Evolutionary conservation across 2,329 filamentous ascomycete genomes (phyloP), one percentile per base, ranked within the genome.

Genomic region (Xylariaceae sp.): DNA sequence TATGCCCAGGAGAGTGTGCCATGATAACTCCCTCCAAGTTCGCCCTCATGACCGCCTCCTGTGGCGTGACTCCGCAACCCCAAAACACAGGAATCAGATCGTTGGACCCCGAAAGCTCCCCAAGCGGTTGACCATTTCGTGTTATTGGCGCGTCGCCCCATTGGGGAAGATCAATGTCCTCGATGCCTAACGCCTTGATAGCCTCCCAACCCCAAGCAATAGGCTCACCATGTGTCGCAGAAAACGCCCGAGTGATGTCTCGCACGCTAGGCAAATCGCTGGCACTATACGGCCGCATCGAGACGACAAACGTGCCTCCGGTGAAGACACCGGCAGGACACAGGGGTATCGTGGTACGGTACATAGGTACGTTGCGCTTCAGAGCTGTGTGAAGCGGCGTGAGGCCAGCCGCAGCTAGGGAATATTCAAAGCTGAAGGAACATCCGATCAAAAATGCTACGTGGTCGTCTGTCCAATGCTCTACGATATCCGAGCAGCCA

Each of bases 61-160:
- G 84, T 1, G 85, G 84, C 30, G 85, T 87, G 9, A 87, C 84
- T 27, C 84, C 84, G 63, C 84, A 88, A 0, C 82, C 85, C 83
- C 84, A 82, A 58, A 84, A 84, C 3, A 84, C 77, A 0, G 81
- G 81, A 24, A 85, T 73, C 21, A 77, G 72, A 2, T 77, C 72
- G 11, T 75, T 70, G 11, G 67, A 69, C 13, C 66, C 60, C 1
- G 66, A 50, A 11, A 42, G n/a, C 21, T 69, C 66, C 10, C 68
- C 57, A 21, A 73, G 57, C 20, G 67, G 68, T 45, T 68, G 63
- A 0, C 77, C 80, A 24, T 77, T 74, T 21, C 60, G 57, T 1
- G 62, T 77, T 64, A 74, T 67, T 49, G 64, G 72, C 53, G 53
- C 71, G 53, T 86, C 81, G 1, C 85, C 84, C 77, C 81, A 88